Evolutionary conservation across 805 yeast species (phyloP), one percentile per base, ranked within the genome.

Genomic region (Pichia ethanolica): DNA sequence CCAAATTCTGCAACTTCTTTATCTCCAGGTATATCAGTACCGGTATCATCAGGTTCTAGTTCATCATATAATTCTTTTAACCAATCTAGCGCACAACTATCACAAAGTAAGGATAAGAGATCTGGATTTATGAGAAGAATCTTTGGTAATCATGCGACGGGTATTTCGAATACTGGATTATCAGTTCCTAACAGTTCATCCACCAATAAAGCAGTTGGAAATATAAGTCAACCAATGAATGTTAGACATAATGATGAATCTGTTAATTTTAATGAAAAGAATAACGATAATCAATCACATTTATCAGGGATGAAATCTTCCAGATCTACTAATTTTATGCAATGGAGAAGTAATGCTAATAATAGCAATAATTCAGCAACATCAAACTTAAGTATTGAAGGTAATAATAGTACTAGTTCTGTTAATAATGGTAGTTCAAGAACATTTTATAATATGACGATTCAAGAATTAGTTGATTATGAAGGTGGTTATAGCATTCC

Each of bases 401-500:
- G 30, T 30, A 13, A 11, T 20, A 25, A 65, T 71, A 25, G 62
- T 74, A 12, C 27, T 36, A 32, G 27, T n/a, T 20, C 28, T 20
- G 51, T 25, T 11, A 39, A 34, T 28, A 33, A 12, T 39, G 25
- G 11, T 13, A 28, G 26, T 13, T 9, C 26, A 12, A 39, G 5
- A 39, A 20, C 37, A 10, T 38, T 56, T 13, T 73, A 77, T 55
- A 69, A 74, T 35, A 72, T 81, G 9, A 73, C 89, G 1, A 72
- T 91, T 47, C 83, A 81, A 51, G 72, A 75, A 48, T 72, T 95
- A 46, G 75, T 86, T 12, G 68, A 69, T 13, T 72, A 67, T 56
- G 99, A 91, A 61, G 73, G 75, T 13, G 71, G 77, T 33, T 55
- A 63, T 10, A 47, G 53, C 7, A 74, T 88, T 10, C 99, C 99